Conservation (phyloP, 1,139 yeast genomes). For the Geotrichum fermentans region DNA sequence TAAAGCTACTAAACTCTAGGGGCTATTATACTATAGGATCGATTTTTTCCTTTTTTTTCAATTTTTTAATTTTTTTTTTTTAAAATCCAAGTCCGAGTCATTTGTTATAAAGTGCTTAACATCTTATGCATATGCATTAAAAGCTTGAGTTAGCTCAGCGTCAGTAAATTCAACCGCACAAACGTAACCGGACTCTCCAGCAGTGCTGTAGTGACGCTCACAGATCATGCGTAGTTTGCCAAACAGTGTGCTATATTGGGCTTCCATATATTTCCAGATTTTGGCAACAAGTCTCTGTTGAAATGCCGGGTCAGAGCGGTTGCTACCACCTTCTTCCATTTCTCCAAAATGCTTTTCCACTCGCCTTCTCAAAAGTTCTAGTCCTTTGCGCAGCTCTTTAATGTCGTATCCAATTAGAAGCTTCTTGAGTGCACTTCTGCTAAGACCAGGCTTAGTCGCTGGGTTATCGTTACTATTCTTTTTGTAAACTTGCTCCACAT, state of each 20-base stretch:
- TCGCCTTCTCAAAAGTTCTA: conserved; percentile 52
- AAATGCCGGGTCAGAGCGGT: conserved; percentile 40
- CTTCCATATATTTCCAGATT: conserved; percentile 51
- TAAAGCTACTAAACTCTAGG: neutral
- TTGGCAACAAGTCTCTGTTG: conserved; percentile 42
- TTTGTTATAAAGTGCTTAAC: neutral
- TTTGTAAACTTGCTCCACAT: conserved; percentile 51
- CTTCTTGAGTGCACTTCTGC: conserved; percentile 53
- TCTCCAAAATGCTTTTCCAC: conserved; percentile 55
- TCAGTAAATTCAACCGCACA: conserved; percentile 40
- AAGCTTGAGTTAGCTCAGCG: conserved; percentile 43
- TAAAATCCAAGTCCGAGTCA: neutral
- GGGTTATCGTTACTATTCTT: conserved; percentile 43
- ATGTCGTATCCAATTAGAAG: conserved; percentile 53
- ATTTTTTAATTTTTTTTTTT: too few relatives aligned
- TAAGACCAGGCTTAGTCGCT: conserved; percentile 60
- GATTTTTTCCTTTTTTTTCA: neutral
- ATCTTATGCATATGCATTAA: conserved; percentile 24
- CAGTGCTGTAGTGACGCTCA: conserved; percentile 44
- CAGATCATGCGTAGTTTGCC: conserved; percentile 42
- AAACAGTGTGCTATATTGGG: conserved; percentile 45
- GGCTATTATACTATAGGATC: neutral
- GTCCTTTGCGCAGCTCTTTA: conserved; percentile 54
- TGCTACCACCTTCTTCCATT: conserved; percentile 35
- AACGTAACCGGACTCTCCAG: conserved; percentile 27